Evolutionary conservation across 2,329 filamentous ascomycete species (phyloP).

Genomic region (Zalaria obscura): DNA sequence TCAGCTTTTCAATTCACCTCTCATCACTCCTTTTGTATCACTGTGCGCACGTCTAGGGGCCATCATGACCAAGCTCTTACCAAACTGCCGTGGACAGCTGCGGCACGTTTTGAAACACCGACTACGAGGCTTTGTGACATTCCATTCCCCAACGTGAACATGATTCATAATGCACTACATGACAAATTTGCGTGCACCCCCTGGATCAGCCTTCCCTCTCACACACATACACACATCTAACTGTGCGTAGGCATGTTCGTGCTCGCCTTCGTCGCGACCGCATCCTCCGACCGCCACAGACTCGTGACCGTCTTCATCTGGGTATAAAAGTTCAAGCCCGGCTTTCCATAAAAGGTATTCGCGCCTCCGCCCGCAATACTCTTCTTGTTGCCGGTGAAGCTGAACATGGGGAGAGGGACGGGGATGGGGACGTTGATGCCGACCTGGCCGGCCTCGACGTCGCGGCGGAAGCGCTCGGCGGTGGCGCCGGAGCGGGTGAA

Average conservation of each 20-base stretch:
- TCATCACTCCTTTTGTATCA: too few relatives aligned
- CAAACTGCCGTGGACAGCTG: too few relatives aligned
- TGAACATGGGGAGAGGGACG: constrained; percentile 41
- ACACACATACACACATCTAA: constrained; percentile 7
- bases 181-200: too few relatives aligned
- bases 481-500: constrained; percentile 69
- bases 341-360: constrained; percentile 89
- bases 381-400: constrained; percentile 62
- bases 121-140: too few relatives aligned
- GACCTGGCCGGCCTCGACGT: constrained; percentile 74
- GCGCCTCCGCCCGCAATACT: constrained; percentile 82
- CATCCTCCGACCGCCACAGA: constrained; percentile 77
- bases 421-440: constrained; percentile 76
- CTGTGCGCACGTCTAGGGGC: too few relatives aligned
- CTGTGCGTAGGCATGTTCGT: constrained; percentile 72
- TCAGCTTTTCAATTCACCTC: too few relatives aligned
- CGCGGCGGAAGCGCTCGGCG: constrained; percentile 62
- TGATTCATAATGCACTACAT: too few relatives aligned
- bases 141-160: too few relatives aligned
- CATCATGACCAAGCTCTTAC: too few relatives aligned
- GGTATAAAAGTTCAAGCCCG: constrained; percentile 87
- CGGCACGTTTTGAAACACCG: too few relatives aligned
- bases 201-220: too few relatives aligned
- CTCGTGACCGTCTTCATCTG: constrained; percentile 96
- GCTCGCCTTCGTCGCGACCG: constrained; percentile 68